Base-by-base conservation (phyloP, 768 basidiomycete species). In the Phlebiopsis gigantea region DNA sequence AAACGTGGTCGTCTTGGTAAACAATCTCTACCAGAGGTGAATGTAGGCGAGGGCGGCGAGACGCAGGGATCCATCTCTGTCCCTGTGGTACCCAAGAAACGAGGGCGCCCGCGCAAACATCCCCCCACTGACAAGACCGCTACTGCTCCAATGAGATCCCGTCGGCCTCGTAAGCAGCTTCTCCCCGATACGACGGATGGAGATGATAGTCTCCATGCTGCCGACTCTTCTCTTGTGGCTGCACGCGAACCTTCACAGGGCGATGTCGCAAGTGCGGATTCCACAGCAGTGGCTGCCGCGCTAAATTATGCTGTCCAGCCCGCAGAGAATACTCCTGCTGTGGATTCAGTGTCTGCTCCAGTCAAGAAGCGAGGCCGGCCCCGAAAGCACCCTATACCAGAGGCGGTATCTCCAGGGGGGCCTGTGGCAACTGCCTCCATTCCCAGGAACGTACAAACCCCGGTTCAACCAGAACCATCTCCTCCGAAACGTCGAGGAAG, bases 1-100 rank as follows among this genome's bases (percentile, higher is more conserved):
- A 77, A 75, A 49, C 77, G 75, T 15, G 76, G 75, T 24, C 72
- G 77, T 30, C 65, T 62, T 4, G 62, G 57, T 34, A 64, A 66
- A 54, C 21, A 59, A 19, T 68, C 69, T n/a, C 56, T 41, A 2
- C 47, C 47, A 7, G 45, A 46, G 15, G 45, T 3, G 3, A 5
- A 54, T 21, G 71, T 71, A 61, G 54, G 28, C 19, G 65, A 65
- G 31, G 59, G 57, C 41, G n/a, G n/a, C n/a, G n/a, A n/a, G n/a
- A 62, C 58, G 34, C 46, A 19, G 12, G 63, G 49, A 22, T 49
- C 44, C 8, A 61, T 60, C 17, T 51, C 54, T 19, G 54, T 59
- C 12, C 30, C 57, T 4, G 14, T 51, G 46, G 55, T 56, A 14
- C 69, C 69, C 6, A 72, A 66, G 63, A 74, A 74, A 62, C 73